phyloP scores from a whole-genome alignment of 1,284 basidiomycete species.

The Entoloma clypeatum region DNA sequence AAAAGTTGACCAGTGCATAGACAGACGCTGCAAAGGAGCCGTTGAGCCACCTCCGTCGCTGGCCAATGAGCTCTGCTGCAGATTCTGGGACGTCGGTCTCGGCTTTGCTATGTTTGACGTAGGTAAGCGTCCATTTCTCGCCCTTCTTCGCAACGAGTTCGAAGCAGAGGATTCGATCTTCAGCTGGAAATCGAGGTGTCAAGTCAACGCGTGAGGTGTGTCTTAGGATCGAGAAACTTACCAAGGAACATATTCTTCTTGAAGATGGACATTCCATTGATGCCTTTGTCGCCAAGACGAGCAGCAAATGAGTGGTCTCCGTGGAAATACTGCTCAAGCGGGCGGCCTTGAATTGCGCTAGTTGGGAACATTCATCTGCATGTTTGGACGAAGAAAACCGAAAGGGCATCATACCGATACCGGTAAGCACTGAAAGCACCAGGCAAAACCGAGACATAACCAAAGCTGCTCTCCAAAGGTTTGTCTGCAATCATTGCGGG shows the following conservation, averaged over 20 bases:
- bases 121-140: conserved; percentile 87
- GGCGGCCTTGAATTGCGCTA: conserved; percentile 89
- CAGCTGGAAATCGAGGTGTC: conserved; percentile 42
- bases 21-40: conserved; percentile 96
- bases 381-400: background rate
- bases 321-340: conserved; percentile 97
- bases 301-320: conserved; percentile 95
- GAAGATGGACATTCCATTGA: conserved; percentile 98
- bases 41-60: conserved; percentile 94
- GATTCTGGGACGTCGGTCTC: conserved; percentile 93
- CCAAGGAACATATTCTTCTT: conserved; percentile 92
- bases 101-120: conserved; percentile 93
- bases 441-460: conserved; percentile 92
- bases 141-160: conserved; percentile 90
- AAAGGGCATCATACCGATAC: conserved; percentile 15
- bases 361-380: conserved; percentile 40
- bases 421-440: conserved; percentile 62
- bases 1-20: conserved; percentile 92
- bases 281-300: conserved; percentile 88
- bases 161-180: conserved; percentile 95
- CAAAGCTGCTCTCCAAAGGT: conserved; percentile 92
- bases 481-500: conserved; percentile 55
- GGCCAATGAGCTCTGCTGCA: conserved; percentile 90
- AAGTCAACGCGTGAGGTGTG: conserved; percentile 2
- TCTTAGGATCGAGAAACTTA: conserved; percentile 15